Evolutionary conservation across 202 grass and related monocot genomes (phyloP), one percentile per base, ranked within the genome.

Genomic region (Alloteropsis angusta): DNA sequence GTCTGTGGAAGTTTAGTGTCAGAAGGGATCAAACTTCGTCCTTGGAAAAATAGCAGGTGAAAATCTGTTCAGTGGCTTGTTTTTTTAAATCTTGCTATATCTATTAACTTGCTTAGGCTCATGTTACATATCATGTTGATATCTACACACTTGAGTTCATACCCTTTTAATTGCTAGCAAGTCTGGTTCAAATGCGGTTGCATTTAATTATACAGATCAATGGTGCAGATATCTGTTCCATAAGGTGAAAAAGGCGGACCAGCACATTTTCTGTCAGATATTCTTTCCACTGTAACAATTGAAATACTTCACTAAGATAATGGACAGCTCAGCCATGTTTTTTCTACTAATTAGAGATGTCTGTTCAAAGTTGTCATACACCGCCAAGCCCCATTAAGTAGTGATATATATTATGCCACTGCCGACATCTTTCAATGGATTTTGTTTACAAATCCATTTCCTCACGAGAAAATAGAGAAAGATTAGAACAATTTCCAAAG

Each of bases 1-100:
- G 82, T 95, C 12, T 98, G 92, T 84, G 96, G 96, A 89, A 95
- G 96, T 90, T 83, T 98, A 83, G 96, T 98, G 32, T 95, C 96
- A 48, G 96, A 95, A 91, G 96, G 90, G 72, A 95, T 98, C 74
- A 98, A 98, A 80, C 70, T 98, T 83, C 90, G 96, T 35, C 96
- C 96, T 79, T 88, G 81, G 87, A 98, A 98, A 90, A 93, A 55
- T 68, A 87, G 77, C 75, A 98, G 81, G 96, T 98, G 76, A 60
- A 53, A 65, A 77, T 64, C 49, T 75, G 35, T 76, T 65, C 23
- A 65, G 43, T 1, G 16, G 4, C 8, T 81, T 6, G 47, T 78
- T 22, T 65, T 77, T 76, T 77, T 72, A 30, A 15, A 76, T 26
- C 48, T 37, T 77, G 19, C 16, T 76, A 36, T 49, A 32, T 60